Evolutionary conservation across 148 eudicot genomes (phyloP).

Genomic region (Camellia sinensis): DNA sequence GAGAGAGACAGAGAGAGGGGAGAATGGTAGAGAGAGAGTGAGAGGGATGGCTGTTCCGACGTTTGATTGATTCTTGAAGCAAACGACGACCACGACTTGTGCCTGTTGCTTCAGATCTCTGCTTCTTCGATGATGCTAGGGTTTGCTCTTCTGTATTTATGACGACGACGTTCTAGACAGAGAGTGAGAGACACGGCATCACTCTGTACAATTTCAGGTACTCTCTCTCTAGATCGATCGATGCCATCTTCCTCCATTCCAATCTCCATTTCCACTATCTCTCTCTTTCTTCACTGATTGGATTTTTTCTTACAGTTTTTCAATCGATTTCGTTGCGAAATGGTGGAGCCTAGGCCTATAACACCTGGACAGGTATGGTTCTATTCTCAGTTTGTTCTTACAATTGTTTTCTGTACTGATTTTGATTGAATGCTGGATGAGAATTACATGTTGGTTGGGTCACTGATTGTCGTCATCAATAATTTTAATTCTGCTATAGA

Average conservation of each 20-base stretch:
- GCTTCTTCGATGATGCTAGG: slow-evolving; percentile 17
- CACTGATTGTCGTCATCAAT: background rate
- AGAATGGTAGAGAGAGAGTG: background rate
- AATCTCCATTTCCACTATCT: background rate
- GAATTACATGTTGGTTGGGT: slow-evolving; percentile 5
- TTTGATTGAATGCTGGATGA: background rate
- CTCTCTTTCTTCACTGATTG: slow-evolving; percentile 3
- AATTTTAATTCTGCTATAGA: too few species aligned
- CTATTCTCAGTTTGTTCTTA: background rate
- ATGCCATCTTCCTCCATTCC: background rate
- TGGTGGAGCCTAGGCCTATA: slow-evolving; percentile 47
- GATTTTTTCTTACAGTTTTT: background rate
- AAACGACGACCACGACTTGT: slow-evolving; percentile 23
- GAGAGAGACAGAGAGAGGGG: too few species aligned
- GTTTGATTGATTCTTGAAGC: slow-evolving; percentile 41
- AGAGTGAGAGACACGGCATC: background rate
- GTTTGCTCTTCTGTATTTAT: slow-evolving; percentile 25
- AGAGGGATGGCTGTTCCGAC: slow-evolving; percentile 31
- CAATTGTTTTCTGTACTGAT: background rate
- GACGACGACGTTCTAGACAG: slow-evolving; percentile 16
- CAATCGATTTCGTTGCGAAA: slow-evolving; percentile 14
- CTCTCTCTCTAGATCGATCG: background rate
- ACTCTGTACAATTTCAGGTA: background rate
- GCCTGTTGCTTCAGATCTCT: slow-evolving; percentile 33
- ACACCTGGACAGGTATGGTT: slow-evolving; percentile 55